phyloP scores from a whole-genome alignment of 768 basidiomycete genomes.

The Nidularia sp. region DNA sequence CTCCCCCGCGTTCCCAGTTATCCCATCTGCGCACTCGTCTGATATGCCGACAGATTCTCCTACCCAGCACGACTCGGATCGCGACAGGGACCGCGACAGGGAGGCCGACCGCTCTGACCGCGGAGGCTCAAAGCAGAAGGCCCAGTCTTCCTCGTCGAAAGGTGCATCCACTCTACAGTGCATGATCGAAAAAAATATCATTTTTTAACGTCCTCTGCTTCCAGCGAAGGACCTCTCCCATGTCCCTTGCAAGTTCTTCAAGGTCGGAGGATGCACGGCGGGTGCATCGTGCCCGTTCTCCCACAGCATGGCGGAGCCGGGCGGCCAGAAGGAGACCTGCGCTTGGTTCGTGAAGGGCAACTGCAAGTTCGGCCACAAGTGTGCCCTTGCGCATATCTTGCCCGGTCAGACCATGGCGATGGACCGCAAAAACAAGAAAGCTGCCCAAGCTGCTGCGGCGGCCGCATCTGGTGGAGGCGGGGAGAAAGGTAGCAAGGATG shows the following conservation, averaged over 20 bases:
- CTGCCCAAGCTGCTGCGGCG: constrained; percentile 66
- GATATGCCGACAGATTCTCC: constrained; percentile 17
- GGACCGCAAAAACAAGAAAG: constrained; percentile 97
- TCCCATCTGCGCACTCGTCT: not conserved
- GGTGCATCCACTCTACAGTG: constrained; percentile 4
- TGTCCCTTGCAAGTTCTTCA: constrained; percentile 98
- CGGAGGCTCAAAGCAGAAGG: constrained; percentile 20
- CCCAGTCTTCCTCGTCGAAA: constrained; percentile 20
- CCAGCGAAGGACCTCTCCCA: constrained; percentile 87
- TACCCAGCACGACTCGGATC: constrained; percentile 18
- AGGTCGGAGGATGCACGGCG: constrained; percentile 90
- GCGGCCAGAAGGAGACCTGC: constrained; percentile 76
- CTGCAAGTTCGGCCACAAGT: constrained; percentile 68
- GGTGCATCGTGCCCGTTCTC: constrained; percentile 96
- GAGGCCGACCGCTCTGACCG: constrained; percentile 16
- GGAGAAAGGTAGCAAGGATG: constrained; percentile 20
- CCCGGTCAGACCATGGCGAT: constrained; percentile 93
- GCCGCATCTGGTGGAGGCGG: constrained; percentile 34
- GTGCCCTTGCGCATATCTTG: constrained; percentile 90
- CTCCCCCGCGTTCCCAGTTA: not conserved
- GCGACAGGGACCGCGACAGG: constrained; percentile 20
- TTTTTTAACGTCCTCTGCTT: constrained; percentile 2
- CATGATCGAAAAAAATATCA: not conserved
- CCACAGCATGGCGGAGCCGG: constrained; percentile 68
- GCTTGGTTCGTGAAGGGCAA: constrained; percentile 95